phyloP scores from a whole-genome alignment of 2,329 filamentous ascomycete genomes.

The Colletotrichum sublineola region DNA sequence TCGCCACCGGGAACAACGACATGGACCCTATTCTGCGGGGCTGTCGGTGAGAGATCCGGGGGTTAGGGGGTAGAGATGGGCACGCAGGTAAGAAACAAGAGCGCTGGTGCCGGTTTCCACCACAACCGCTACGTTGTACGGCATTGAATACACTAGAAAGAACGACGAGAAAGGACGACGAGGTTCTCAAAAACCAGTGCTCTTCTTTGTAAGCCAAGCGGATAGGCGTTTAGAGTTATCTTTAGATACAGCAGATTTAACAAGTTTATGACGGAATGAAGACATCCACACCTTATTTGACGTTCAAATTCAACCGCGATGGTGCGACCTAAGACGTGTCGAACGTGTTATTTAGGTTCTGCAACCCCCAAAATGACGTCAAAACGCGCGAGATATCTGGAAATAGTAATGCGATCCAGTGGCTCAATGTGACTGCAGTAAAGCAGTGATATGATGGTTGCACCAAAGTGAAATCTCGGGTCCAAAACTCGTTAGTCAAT shows the following conservation, averaged over 20 bases:
- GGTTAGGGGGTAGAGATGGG: background rate
- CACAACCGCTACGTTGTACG: no score
- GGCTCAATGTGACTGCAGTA: background rate
- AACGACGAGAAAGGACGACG: no score
- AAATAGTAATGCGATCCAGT: background rate
- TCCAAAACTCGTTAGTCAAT: background rate
- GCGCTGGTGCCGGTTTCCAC: no score
- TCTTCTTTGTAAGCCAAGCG: no score
- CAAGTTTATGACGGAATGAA: constrained; percentile 2
- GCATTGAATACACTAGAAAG: no score
- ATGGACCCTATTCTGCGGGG: constrained; percentile 11
- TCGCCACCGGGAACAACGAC: background rate
- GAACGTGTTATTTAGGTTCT: background rate
- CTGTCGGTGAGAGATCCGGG: background rate
- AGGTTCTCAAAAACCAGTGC: no score
- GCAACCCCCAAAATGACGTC: no score
- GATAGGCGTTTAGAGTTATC: background rate
- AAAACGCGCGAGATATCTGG: background rate
- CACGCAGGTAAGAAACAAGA: no score
- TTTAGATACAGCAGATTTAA: background rate
- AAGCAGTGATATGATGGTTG: background rate
- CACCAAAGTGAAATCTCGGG: background rate
- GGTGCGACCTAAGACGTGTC: background rate
- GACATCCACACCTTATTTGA: background rate
- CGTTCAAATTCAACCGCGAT: background rate